Evolutionary conservation across 192 early-diverging fungal genomes (phyloP).

Genomic region (Jimgerdemannia flammicorona): DNA sequence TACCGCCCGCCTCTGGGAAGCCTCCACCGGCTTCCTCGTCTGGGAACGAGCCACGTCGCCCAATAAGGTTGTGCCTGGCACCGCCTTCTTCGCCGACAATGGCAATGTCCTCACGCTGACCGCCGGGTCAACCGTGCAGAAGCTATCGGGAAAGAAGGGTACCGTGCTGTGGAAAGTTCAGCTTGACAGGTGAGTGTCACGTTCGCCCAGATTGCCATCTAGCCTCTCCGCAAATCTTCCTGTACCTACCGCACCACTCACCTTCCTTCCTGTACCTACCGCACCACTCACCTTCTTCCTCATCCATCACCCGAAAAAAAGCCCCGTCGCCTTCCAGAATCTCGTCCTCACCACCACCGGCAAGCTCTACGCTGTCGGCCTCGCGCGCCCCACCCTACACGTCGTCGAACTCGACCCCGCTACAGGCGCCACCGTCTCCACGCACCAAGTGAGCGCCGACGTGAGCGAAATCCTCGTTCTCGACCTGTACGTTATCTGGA

Average conservation of each 20-base stretch:
- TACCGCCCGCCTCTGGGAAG: slow-evolving; percentile 28
- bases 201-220: too few species aligned
- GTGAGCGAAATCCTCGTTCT: slow-evolving; percentile 30
- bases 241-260: background rate
- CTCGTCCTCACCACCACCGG: slow-evolving; percentile 34
- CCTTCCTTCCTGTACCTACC: background rate
- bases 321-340: slow-evolving; percentile 18
- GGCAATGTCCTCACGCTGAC: background rate
- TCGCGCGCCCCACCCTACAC: slow-evolving; percentile 40
- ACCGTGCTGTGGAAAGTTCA: background rate
- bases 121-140: background rate
- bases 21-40: slow-evolving; percentile 27
- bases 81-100: background rate
- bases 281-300: background rate
- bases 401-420: slow-evolving; percentile 39
- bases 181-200: background rate
- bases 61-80: background rate
- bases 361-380: slow-evolving; percentile 37
- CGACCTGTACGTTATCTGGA: slow-evolving; percentile 5
- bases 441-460: slow-evolving; percentile 16
- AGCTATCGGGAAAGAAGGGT: background rate
- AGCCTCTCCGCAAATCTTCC: too few species aligned
- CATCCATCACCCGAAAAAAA: background rate
- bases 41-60: slow-evolving; percentile 13
- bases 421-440: slow-evolving; percentile 14